A percentile compares a stretch with the other conserved stretches of the same genome.
phyloP scores from a whole-genome alignment of 257 asterid genomes.

The Petrea volubilis region DNA sequence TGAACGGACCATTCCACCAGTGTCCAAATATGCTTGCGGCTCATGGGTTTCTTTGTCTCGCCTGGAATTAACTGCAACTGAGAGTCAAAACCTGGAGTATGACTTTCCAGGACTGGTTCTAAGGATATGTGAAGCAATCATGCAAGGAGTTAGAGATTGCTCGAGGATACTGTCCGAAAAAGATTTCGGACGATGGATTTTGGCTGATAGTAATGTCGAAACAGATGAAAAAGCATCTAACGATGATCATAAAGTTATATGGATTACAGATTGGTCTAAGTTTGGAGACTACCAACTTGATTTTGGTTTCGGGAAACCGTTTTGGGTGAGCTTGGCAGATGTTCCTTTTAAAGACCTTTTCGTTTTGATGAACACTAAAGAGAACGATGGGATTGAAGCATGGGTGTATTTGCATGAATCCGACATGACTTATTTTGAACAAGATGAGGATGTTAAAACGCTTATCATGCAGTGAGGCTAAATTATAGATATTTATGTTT shows the following conservation, averaged over 20 bases:
- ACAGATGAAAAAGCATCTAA: neutral
- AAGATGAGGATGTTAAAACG: neutral
- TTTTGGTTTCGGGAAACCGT: slow-evolving; percentile 42
- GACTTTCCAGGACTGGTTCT: neutral
- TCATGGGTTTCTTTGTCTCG: slow-evolving; percentile 21
- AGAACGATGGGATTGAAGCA: too few species aligned
- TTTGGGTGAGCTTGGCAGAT: slow-evolving; percentile 24
- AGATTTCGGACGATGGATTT: too few species aligned
- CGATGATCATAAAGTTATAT: slow-evolving; percentile 11
- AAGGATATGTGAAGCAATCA: slow-evolving; percentile 1
- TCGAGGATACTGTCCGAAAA: slow-evolving; percentile 14
- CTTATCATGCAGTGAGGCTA: too few species aligned
- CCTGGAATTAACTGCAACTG: neutral
- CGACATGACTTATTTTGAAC: slow-evolving; percentile 9
- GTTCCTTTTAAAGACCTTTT: slow-evolving; percentile 1
- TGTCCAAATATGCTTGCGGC: slow-evolving; percentile 30
- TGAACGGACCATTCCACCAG: slow-evolving; percentile 24
- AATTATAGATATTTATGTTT: too few species aligned
- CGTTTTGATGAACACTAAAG: slow-evolving; percentile 7
- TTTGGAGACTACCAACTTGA: slow-evolving; percentile 39
- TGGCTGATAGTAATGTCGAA: slow-evolving; percentile 5
- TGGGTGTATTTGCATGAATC: slow-evolving; percentile 25
- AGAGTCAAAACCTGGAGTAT: neutral
- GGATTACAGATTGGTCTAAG: slow-evolving; percentile 38
- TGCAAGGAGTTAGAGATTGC: slow-evolving; percentile 9